phyloP scores from a whole-genome alignment of 106 monocot species.

The Hemerocallis citrina region DNA sequence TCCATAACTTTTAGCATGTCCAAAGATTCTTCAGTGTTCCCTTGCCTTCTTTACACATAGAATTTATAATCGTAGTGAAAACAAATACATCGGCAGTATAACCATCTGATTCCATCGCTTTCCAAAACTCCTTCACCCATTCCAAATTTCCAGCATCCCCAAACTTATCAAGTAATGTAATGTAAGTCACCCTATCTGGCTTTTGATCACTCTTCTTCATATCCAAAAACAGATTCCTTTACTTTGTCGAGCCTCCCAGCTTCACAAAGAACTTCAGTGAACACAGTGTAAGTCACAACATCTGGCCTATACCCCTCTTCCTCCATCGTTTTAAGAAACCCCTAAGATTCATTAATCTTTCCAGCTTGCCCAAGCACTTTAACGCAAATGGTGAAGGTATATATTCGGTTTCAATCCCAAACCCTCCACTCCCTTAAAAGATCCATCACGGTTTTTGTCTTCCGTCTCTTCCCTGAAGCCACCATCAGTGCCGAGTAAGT shows the following conservation, averaged over 20 bases:
- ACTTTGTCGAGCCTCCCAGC: constrained; percentile 50
- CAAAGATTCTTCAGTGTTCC: constrained; percentile 58
- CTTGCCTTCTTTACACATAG: constrained; percentile 72
- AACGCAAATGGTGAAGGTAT: constrained; percentile 93
- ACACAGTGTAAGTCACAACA: constrained; percentile 86
- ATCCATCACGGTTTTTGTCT: constrained; percentile 39
- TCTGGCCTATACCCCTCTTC: constrained; percentile 67
- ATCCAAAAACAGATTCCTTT: constrained; percentile 53
- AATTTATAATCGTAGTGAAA: constrained; percentile 54
- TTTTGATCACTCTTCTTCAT: constrained; percentile 72
- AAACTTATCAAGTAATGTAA: constrained; percentile 75
- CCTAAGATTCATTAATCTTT: constrained; percentile 49
- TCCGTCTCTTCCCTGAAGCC: constrained; percentile 68
- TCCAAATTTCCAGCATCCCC: constrained; percentile 66
- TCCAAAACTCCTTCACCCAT: constrained; percentile 53
- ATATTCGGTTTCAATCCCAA: constrained; percentile 79
- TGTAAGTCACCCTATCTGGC: constrained; percentile 78
- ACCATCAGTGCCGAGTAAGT: constrained; percentile 89
- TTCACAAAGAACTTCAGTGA: constrained; percentile 66
- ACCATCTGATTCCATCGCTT: constrained; percentile 75
- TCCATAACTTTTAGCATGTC: constrained; percentile 55
- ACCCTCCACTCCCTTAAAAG: constrained; percentile 64
- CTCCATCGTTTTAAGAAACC: constrained; percentile 62
- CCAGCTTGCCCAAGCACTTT: constrained; percentile 68
- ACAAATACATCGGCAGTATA: constrained; percentile 67